Percentiles rank a stretch among this genome's conserved stretches.
phyloP scores from a whole-genome alignment of 2,329 filamentous ascomycete species.

The Penicillium hesseltinei region DNA sequence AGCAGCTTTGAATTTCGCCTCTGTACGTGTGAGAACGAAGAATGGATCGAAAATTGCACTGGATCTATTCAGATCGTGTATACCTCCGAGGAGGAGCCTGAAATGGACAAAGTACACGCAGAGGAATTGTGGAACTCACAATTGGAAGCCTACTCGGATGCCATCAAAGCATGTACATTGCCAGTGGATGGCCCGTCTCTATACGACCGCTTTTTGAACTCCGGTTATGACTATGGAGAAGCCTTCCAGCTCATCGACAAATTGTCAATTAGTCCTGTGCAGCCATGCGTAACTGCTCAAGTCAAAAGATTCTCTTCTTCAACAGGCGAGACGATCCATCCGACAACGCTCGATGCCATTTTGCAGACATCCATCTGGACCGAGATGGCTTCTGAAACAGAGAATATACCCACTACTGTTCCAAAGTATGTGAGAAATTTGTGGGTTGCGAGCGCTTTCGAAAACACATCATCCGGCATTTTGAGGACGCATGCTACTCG shows the following conservation, averaged over 20 bases:
- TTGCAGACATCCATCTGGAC: conserved; percentile 8
- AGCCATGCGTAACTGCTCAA: not conserved
- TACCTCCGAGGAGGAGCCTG: not conserved
- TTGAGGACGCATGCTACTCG: not conserved
- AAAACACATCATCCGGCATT: not conserved
- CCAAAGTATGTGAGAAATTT: not conserved
- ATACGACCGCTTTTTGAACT: not conserved
- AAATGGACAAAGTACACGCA: not conserved
- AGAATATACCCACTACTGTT: not conserved
- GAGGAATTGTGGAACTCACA: not conserved
- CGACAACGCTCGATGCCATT: conserved; percentile 11
- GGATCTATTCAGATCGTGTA: not conserved
- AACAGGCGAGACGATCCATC: conserved; percentile 11
- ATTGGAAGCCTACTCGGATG: not conserved
- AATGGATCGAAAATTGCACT: conserved; percentile 3
- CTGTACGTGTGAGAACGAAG: conserved; percentile 4
- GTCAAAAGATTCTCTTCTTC: not conserved
- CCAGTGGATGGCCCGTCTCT: not conserved
- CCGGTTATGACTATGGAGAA: conserved; percentile 2
- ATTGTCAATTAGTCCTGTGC: not conserved
- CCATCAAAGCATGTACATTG: not conserved
- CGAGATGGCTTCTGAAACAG: not conserved
- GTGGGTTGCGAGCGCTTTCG: not conserved
- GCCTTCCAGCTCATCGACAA: not conserved
- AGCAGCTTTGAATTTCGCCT: conserved; percentile 4